These are phyloP conservation scores for Rhododendron henanense DNA, from an alignment of 148 eudicot genomes.

Conservation along the genomic window DNA sequence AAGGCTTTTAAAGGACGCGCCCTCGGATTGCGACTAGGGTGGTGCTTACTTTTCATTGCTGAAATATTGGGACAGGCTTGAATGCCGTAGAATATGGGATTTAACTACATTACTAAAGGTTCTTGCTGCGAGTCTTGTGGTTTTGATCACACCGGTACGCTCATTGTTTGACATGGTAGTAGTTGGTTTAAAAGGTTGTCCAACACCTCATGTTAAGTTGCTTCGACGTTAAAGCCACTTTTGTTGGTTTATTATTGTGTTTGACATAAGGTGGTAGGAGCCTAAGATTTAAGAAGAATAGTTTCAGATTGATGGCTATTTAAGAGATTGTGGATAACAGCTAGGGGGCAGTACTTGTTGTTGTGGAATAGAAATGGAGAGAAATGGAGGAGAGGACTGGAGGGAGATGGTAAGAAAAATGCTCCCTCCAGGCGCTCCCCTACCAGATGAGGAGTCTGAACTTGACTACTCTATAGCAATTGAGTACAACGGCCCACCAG, in stretches of 20 bases:
- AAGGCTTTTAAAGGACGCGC: not conserved
- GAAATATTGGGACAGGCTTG: not conserved
- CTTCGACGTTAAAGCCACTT: not conserved
- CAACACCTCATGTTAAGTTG: not conserved
- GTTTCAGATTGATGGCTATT: conserved; percentile 19
- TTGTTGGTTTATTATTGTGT: conserved; percentile 7
- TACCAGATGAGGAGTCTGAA: conserved; percentile 55
- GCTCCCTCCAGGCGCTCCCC: conserved; percentile 79
- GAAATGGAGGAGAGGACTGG: conserved; percentile 53
- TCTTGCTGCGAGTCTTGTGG: not conserved
- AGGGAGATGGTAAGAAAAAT: conserved; percentile 64
- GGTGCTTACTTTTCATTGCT: conserved; percentile 3
- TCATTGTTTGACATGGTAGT: not conserved
- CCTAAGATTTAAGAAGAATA: not conserved
- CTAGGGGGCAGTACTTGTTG: not conserved
- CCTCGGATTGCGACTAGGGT: not conserved
- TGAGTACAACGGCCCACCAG: conserved; percentile 75
- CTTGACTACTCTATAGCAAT: conserved; percentile 80
- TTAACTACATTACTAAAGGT: not conserved
- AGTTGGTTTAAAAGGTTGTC: conserved; percentile 9
- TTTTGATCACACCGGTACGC: not conserved
- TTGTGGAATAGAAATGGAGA: conserved; percentile 44
- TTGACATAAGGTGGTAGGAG: not conserved
- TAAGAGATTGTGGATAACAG: conserved; percentile 13
- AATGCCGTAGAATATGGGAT: conserved; percentile 1